Base-by-base conservation (phyloP, 768 basidiomycete genomes). In the Tricholoma furcatifolium region DNA sequence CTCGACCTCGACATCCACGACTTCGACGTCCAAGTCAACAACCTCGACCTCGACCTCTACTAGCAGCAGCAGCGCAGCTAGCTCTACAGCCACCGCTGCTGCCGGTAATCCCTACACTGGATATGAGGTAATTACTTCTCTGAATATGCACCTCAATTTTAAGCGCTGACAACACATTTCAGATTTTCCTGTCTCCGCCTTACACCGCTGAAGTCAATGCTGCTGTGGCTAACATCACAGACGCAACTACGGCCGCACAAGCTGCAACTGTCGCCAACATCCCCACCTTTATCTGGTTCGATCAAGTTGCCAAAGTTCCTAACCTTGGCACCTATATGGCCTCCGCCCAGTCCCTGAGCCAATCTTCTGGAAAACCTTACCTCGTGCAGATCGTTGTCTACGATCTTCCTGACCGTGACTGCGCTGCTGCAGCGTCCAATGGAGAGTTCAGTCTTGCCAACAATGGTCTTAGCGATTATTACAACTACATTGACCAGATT, bases 341-440 rank as follows among this genome's bases (percentile, higher is more conserved):
- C 14, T 76, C 76, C 61, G 82, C 82, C 23, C 60, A 64, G 49
- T 68, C 80, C n/a, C 65, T 74, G 53, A 71, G 68, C 21, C 73
- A 76, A 61, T 63, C 74, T 43, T 64, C 71, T 27, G 80, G 81
- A 35, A 64, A 71, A 42, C 81, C 81, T 60, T 74, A 75, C 58
- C 63, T 78, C 24, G 74, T 81, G 17, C 75, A 78, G 58, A 79
- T 80, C 43, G 75, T 79, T 43, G 77, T 81, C 31, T 80, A 81
- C 63, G 83, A 85, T 58, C 69, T 85, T 21, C 83, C 83, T 43
- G 81, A 84, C 56, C 82, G 84, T 71, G 84, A 85, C 59, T 86
- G 84, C 61, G 81, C 82, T 47, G 84, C 84, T 52, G 66, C 74
- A 53, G 81, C 84, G 30, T 86, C 84, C 43, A 84, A 84, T 61